Percentiles rank a stretch among this genome's conserved stretches.
Evolutionary conservation across 352 stramenopile species (phyloP).

Genomic region (Saprolegnia parasitica): DNA sequence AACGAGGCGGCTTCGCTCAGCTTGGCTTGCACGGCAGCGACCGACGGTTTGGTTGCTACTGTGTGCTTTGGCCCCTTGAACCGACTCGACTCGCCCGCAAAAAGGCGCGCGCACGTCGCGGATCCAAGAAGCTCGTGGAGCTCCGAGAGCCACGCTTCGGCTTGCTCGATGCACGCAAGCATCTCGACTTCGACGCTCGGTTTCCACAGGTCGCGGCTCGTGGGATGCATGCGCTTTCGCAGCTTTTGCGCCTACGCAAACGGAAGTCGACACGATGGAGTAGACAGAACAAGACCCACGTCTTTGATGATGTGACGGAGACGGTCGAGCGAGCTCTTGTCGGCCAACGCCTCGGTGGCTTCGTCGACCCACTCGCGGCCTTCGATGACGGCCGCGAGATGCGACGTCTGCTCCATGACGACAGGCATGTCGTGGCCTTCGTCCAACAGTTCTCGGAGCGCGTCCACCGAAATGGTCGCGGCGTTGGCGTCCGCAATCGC

Average conservation of each 20-base stretch:
- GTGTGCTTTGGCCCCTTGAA: not conserved
- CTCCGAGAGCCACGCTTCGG: slow-evolving; percentile 71
- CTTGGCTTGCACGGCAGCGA: slow-evolving; percentile 58
- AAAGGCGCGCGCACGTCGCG: slow-evolving; percentile 58
- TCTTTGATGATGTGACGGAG: slow-evolving; percentile 49
- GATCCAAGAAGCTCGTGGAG: slow-evolving; percentile 61
- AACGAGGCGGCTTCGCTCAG: slow-evolving; percentile 60
- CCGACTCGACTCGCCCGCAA: slow-evolving; percentile 35
- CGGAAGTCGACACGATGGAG: no score
- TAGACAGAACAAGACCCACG: not conserved
- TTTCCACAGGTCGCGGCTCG: slow-evolving; percentile 80
- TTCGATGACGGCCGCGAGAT: slow-evolving; percentile 66
- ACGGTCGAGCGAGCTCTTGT: slow-evolving; percentile 56
- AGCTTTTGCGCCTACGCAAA: slow-evolving; percentile 57
- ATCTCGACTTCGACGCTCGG: slow-evolving; percentile 79
- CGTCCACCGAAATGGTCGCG: slow-evolving; percentile 56
- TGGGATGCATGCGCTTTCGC: slow-evolving; percentile 58
- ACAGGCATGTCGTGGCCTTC: slow-evolving; percentile 83
- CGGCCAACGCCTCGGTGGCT: slow-evolving; percentile 48
- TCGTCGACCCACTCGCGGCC: slow-evolving; percentile 70
- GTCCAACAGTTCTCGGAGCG: slow-evolving; percentile 71
- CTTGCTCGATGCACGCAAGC: slow-evolving; percentile 53
- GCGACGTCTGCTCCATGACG: slow-evolving; percentile 83
- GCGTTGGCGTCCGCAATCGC: slow-evolving; percentile 59
- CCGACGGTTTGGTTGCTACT: slow-evolving; percentile 55